Percentiles rank a stretch among this genome's conserved stretches.
Evolutionary conservation across 2,329 filamentous ascomycete genomes (phyloP).

Genomic region (Aureobasidium mangrovei): DNA sequence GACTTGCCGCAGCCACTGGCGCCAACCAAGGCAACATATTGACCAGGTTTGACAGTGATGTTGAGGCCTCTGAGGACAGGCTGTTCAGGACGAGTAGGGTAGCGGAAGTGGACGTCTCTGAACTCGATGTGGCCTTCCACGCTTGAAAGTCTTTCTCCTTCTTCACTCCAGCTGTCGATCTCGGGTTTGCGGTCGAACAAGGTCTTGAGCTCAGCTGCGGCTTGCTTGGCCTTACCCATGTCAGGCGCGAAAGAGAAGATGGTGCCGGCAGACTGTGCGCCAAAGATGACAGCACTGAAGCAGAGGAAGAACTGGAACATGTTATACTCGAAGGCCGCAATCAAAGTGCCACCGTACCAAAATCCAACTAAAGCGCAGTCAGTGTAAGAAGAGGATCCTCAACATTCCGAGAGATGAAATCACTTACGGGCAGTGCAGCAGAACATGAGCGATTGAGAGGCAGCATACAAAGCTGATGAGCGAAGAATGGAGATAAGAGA

Average conservation of each 20-base stretch:
- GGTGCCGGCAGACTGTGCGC: constrained; percentile 81
- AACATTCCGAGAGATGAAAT: too few relatives aligned
- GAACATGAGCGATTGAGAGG: constrained; percentile 76
- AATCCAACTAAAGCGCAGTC: constrained; percentile 53
- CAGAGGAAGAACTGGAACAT: constrained; percentile 89
- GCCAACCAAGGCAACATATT: constrained; percentile 86
- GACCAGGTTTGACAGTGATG: constrained; percentile 62
- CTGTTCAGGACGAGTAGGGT: constrained; percentile 82
- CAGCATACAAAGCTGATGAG: constrained; percentile 71
- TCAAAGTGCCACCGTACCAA: constrained; percentile 79
- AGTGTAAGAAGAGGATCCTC: too few relatives aligned
- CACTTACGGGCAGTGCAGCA: constrained; percentile 55
- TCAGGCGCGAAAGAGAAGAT: constrained; percentile 87
- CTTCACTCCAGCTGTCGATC: constrained; percentile 72
- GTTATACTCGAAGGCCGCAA: constrained; percentile 60
- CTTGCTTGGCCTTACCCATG: constrained; percentile 85
- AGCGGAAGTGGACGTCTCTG: constrained; percentile 86
- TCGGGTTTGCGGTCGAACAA: constrained; percentile 74
- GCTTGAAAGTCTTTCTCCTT: constrained; percentile 53
- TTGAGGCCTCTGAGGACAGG: constrained; percentile 84
- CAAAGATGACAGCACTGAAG: constrained; percentile 81
- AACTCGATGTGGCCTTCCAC: constrained; percentile 80
- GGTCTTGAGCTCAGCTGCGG: constrained; percentile 68
- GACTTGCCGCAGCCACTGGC: constrained; percentile 90
- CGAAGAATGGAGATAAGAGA: constrained; percentile 66